phyloP scores from a whole-genome alignment of 2,329 filamentous ascomycete genomes.

The Mycogone perniciosa region DNA sequence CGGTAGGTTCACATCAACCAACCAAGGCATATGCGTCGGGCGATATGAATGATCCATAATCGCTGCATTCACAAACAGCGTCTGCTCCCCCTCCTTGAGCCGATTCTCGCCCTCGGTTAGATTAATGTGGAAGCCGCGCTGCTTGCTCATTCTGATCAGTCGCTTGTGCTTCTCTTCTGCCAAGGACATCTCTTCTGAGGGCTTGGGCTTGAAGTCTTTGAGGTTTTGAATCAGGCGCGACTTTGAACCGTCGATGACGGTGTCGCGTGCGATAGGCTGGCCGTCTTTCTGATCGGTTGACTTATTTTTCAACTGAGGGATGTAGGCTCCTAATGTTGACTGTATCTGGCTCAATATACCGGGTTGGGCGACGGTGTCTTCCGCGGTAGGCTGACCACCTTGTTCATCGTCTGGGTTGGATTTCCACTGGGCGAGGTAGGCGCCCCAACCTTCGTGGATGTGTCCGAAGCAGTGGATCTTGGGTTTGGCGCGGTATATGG shows the following conservation, averaged over 20 bases:
- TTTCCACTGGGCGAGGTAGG: slow-evolving; percentile 46
- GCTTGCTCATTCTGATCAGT: slow-evolving; percentile 18
- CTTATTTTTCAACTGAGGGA: too few relatives aligned
- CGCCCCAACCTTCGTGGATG: slow-evolving; percentile 56
- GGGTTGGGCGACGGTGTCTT: too few relatives aligned
- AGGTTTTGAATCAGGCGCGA: slow-evolving; percentile 33
- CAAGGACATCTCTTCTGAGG: slow-evolving; percentile 15
- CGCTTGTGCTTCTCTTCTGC: slow-evolving; percentile 13
- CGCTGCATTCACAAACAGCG: slow-evolving; percentile 55
- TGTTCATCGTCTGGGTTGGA: slow-evolving; percentile 14
- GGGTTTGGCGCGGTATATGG: slow-evolving; percentile 38
- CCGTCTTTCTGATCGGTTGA: too few relatives aligned
- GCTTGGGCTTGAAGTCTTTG: slow-evolving; percentile 18
- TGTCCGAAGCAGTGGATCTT: slow-evolving; percentile 52
- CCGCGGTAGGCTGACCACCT: too few relatives aligned
- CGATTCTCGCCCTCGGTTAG: slow-evolving; percentile 27
- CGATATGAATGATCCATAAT: slow-evolving; percentile 39
- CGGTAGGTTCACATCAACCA: slow-evolving; percentile 43
- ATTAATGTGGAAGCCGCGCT: slow-evolving; percentile 32
- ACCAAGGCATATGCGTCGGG: slow-evolving; percentile 45
- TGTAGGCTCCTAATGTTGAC: too few relatives aligned
- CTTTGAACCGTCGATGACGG: slow-evolving; percentile 33
- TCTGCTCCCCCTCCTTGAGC: slow-evolving; percentile 38
- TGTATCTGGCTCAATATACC: too few relatives aligned
- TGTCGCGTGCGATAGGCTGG: neutral